Percentiles rank a stretch among this genome's conserved stretches.
Conservation (phyloP, 495 filamentous ascomycete genomes). For the Penicillium flavigenum region DNA sequence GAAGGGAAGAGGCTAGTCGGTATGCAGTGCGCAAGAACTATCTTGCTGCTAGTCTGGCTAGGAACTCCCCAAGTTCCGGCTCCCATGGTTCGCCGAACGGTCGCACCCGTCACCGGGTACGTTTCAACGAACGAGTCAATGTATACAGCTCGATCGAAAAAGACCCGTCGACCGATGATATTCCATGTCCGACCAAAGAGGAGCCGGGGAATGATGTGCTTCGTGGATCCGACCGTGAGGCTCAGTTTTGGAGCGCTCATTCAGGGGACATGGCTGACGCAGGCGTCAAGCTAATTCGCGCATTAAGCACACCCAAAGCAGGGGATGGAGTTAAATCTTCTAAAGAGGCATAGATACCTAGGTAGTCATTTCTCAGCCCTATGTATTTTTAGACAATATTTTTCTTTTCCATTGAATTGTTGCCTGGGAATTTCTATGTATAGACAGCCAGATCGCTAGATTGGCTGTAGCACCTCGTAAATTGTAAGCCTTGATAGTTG, state of each 20-base stretch:
- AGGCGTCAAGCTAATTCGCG: conserved; percentile 41
- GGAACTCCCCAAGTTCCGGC: conserved; percentile 10
- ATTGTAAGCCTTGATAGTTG: background rate
- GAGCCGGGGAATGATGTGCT: conserved; percentile 27
- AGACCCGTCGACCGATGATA: conserved; percentile 14
- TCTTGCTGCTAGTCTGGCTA: conserved; percentile 41
- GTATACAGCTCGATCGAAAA: conserved; percentile 32
- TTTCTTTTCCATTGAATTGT: background rate
- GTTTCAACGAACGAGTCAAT: conserved; percentile 43
- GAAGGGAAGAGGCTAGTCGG: conserved; percentile 69
- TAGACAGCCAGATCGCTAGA: background rate
- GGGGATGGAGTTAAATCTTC: conserved; percentile 12
- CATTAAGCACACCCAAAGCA: conserved; percentile 21
- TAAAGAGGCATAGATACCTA: conserved; percentile 19
- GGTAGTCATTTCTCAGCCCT: background rate
- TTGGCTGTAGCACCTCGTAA: background rate
- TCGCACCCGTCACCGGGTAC: conserved; percentile 31
- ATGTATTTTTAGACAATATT: conserved; percentile 6
- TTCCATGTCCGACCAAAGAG: conserved; percentile 18
- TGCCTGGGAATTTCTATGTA: background rate
- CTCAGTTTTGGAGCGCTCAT: conserved; percentile 36
- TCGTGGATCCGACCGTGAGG: conserved; percentile 30
- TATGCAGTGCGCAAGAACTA: conserved; percentile 70
- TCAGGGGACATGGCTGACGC: conserved; percentile 32
- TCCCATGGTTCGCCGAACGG: conserved; percentile 15